Base-by-base conservation (phyloP, 768 basidiomycete species). In the Termitomyces sp. region DNA sequence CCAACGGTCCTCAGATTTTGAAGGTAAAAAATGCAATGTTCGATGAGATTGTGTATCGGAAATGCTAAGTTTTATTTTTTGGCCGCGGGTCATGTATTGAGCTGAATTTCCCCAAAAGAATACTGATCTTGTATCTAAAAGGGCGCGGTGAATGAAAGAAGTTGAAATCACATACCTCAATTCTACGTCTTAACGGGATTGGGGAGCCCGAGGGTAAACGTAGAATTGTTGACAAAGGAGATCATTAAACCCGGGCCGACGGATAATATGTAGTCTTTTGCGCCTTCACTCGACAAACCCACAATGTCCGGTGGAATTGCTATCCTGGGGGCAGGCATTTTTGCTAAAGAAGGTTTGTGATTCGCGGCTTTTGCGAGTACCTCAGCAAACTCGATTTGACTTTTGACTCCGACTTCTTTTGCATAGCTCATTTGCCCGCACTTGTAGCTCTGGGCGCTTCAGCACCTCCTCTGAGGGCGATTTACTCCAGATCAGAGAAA, bases 261-360 rank as follows among this genome's bases (percentile, higher is more conserved):
- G 19, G 19, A 35, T 14, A 35, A 49, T 21, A 38, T 12, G 6
- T 38, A 35, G 33, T n/a, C 2, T 28, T 41, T 42, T 46, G 10
- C 14, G 15, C 43, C 26, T 40, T 37, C 19, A 51, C 37, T 35
- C 53, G 57, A 81, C 80, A 78, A 37, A 69, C 78, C 41, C 23
- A 40, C 45, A n/a, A 67, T 63, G 62, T 63, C 63, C 49, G 58
- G 69, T 57, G 84, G 85, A 30, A 72, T 89, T 55, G 92, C 91
- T 26, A 81, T 94, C 63, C 81, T 94, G 45, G 91, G 91, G 58
- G 84, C 88, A 49, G 91, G 92, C 21, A 78, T 92, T 56, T 91
- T 91, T 62, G 87, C 86, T 53, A 84, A 76, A 62, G 83, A 86
- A 76, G 87, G 88, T 86, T 63, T 47, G 80, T 73, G 23, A 41